Base-by-base conservation (phyloP, 345 rosid genomes). In the Linum usitatissimum region DNA sequence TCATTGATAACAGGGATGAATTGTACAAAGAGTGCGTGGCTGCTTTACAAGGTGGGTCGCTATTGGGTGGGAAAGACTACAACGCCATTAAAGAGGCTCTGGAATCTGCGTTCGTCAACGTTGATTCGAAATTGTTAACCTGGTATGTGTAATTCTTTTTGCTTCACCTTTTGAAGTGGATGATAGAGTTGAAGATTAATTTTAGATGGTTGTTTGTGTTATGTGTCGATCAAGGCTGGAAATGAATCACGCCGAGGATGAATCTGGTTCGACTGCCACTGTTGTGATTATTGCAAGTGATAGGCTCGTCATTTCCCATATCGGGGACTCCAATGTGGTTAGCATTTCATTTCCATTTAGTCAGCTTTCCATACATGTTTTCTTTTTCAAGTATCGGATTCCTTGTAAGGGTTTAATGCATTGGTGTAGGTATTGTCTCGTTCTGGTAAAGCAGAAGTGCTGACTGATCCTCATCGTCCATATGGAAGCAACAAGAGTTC, bases 181-280 rank as follows among this genome's bases (percentile, higher is more conserved):
- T 10, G 15, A 15, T 39, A 18, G 9, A 28, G 1, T 30, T 9
- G 18, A 40, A 18, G 20, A 0, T 40, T 66, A 30, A 30, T 67
- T 62, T 23, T 55, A 49, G 70, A 63, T 31, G 40, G 66, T 73
- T 73, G 48, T 63, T 57, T 57, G 20, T 62, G 72, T 65, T n/a
- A 68, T 69, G 45, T 66, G 23, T 71, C 64, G 73, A 69, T 68
- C n/a, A 75, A 91, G 98, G 93, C 85, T 92, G 63, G 92, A 85
- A 66, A 62, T 61, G 39, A 74, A 19, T 23, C 75, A 60, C 21
- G 80, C 71, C 48, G 83, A 83, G 51, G 87, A 86, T 6, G 95
- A 85, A 74, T 92, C 98, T 5, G 98, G 98, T 53, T 83, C 98
- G 20, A 92, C 96, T 5, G 96, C 92, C 55, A 92, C 98, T 19